Percentiles rank a stretch among this genome's conserved stretches.
Conservation (phyloP, 768 basidiomycete genomes). For the Ramaria sp. region DNA sequence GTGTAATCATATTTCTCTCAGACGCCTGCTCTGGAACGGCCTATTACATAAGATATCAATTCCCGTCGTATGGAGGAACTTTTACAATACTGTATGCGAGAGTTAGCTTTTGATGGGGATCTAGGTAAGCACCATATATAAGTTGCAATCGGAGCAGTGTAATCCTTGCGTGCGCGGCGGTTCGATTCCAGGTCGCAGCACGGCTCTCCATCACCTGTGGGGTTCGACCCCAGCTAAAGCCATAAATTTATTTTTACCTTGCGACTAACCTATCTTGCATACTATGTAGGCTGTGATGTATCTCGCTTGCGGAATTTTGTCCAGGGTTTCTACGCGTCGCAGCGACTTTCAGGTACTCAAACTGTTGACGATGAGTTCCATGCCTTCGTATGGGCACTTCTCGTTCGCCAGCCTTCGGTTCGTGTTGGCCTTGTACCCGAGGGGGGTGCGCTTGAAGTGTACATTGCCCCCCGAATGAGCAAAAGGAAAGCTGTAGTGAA, state of each 20-base stretch:
- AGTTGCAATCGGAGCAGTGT: too few species aligned
- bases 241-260: not conserved
- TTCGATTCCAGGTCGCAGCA: conserved; percentile 10
- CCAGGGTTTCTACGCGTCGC: conserved; percentile 46
- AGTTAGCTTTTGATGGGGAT: conserved; percentile 86
- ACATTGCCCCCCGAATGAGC: conserved; percentile 67
- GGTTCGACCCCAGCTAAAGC: not conserved
- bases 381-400: conserved; percentile 72
- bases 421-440: conserved; percentile 61
- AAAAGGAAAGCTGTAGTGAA: conserved; percentile 43
- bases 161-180: conserved; percentile 11
- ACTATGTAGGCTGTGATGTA: conserved; percentile 52
- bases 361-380: conserved; percentile 65
- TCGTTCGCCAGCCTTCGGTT: conserved; percentile 66
- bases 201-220: conserved; percentile 10
- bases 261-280: not conserved
- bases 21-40: too few species aligned
- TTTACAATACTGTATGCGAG: conserved; percentile 71
- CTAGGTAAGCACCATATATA: conserved; percentile 71
- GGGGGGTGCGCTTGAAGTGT: conserved; percentile 54
- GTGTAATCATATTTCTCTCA: too few species aligned
- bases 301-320: conserved; percentile 67
- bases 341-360: conserved; percentile 33
- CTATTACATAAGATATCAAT: too few species aligned
- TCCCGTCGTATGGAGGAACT: conserved; percentile 63